Evolutionary conservation across 495 filamentous ascomycete species (phyloP), one percentile per base, ranked within the genome.

Genomic region (Sphaerosporella brunnea): DNA sequence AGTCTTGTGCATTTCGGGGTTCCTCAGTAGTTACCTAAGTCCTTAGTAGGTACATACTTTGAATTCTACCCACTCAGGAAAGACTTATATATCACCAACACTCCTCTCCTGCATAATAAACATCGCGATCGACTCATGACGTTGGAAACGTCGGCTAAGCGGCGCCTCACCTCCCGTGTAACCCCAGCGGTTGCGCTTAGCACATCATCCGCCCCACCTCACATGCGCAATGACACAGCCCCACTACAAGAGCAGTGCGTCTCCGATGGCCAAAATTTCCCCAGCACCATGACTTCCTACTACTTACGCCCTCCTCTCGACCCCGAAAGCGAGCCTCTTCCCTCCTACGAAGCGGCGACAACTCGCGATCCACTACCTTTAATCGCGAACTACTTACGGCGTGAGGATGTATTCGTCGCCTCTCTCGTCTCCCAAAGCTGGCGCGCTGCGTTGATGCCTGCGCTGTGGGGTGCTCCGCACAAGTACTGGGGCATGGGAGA

Each of bases 401-500:
- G 11, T 1, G n/a, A 26, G 13, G 55, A 58, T 47, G 30, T 59
- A 21, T 47, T 49, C 23, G 23, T 30, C 2, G 55, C 30, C 0
- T 38, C 39, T 10, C 47, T 51, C 0, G 55, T 58, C 13, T 49
- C 32, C 23, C 36, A 43, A 0, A 34, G 23, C 26, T 58, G 55
- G 55, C 15, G 47, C 15, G 30, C 25, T 16, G 43, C 47, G 4
- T 44, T 59, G 5, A 30, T 34, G 19, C 18, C 37, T 9, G 28
- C 45, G 8, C 15, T 59, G 2, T 59, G 55, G 55, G 15, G 30
- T 21, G 20, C 9, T 4, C 56, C 56, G 4, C 35, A 58, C 2
- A 11, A 4, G 4, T 43, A 59, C 2, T 58, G 55, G 55, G 35
- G 39, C 9, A 10, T 57, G 7, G 54, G 54, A 2, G 55, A 57